These are phyloP conservation scores for Phoma sp. DNA, from an alignment of 2,329 filamentous ascomycete genomes.

Conservation along the genomic window DNA sequence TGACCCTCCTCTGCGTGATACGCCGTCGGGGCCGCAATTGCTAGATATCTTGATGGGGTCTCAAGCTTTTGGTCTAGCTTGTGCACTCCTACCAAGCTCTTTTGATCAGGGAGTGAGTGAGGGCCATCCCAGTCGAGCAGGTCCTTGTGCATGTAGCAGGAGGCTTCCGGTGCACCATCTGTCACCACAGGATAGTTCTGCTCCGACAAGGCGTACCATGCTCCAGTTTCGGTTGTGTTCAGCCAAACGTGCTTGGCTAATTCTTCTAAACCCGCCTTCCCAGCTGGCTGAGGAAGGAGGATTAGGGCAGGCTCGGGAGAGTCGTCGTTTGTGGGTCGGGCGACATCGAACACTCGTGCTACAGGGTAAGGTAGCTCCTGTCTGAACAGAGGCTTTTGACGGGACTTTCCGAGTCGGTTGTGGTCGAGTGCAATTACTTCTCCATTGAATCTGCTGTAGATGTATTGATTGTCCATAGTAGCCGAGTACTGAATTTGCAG, in stretches of 20 bases:
- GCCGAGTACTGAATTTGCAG: constrained; percentile 81
- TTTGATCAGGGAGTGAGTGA: constrained; percentile 40
- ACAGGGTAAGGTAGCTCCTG: constrained; percentile 79
- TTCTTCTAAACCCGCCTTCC: constrained; percentile 60
- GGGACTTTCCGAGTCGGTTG: constrained; percentile 54
- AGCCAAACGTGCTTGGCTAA: constrained; percentile 69
- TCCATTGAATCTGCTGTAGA: constrained; percentile 87
- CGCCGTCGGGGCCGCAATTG: constrained; percentile 38
- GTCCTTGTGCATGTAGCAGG: constrained; percentile 58
- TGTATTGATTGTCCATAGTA: constrained; percentile 86
- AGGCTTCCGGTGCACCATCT: constrained; percentile 67
- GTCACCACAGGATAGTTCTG: constrained; percentile 84
- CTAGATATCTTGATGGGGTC: constrained; percentile 27
- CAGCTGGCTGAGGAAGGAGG: constrained; percentile 82
- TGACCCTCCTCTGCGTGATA: constrained; percentile 29
- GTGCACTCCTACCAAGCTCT: constrained; percentile 51
- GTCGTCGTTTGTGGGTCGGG: constrained; percentile 73
- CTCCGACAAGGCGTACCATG: constrained; percentile 95
- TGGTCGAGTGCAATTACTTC: constrained; percentile 82
- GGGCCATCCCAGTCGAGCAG: constrained; percentile 36
- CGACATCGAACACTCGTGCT: constrained; percentile 87
- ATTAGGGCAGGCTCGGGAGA: constrained; percentile 77
- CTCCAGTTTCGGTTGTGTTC: constrained; percentile 83
- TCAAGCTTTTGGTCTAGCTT: constrained; percentile 40
- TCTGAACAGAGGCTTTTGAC: constrained; percentile 40